Conservation (phyloP, 2,329 filamentous ascomycete species). For the Alternaria angustiovoidea region DNA sequence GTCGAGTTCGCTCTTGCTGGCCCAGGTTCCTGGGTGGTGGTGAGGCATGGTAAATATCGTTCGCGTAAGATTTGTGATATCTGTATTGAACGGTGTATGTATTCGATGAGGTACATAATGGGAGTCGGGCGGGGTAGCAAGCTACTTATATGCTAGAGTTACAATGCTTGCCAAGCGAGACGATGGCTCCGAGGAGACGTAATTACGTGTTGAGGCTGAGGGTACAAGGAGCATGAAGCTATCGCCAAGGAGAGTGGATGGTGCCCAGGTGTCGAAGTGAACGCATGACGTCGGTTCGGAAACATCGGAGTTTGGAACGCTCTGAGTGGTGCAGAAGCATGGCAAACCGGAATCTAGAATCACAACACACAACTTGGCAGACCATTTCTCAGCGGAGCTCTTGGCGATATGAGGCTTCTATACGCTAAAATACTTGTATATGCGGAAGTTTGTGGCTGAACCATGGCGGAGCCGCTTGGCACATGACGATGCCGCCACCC, state of each 20-base stretch:
- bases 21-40: constrained; percentile 32
- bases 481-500: constrained; percentile 8
- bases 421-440: constrained; percentile 1
- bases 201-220: constrained; percentile 21
- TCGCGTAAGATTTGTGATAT: constrained; percentile 22
- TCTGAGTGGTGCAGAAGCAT: constrained; percentile 4
- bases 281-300: constrained; percentile 27
- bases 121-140: background rate
- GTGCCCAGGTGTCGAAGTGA: constrained; percentile 4
- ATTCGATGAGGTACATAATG: constrained; percentile 27
- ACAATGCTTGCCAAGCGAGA: constrained; percentile 15
- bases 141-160: constrained; percentile 14
- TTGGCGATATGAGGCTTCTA: constrained; percentile 5
- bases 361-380: constrained; percentile 13
- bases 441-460: constrained; percentile 11
- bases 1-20: constrained; percentile 23
- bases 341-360: constrained; percentile 19
- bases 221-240: constrained; percentile 16
- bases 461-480: constrained; percentile 25
- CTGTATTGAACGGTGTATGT: constrained; percentile 23
- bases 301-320: background rate
- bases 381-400: constrained; percentile 17
- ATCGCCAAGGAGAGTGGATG: constrained; percentile 15
- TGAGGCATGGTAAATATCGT: constrained; percentile 20
- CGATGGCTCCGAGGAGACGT: constrained; percentile 4